Evolutionary conservation across 306 rosid genomes (phyloP).

Genomic region (Canavalia gladiata): DNA sequence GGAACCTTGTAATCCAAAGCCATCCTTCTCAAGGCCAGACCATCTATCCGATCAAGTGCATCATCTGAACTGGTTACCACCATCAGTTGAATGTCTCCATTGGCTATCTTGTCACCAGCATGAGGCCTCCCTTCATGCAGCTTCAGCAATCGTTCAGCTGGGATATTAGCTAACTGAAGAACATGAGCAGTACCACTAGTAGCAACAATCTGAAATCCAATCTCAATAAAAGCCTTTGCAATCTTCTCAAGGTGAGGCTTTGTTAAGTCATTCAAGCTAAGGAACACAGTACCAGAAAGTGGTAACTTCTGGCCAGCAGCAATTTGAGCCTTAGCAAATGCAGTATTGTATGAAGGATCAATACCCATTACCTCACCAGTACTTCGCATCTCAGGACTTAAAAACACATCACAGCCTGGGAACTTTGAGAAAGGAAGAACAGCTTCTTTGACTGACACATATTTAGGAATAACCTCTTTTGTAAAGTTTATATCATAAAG

Average conservation of each 20-base stretch:
- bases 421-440: slow-evolving; percentile 97
- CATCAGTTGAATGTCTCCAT: slow-evolving; percentile 96
- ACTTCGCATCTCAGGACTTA: slow-evolving; percentile 99
- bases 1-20: slow-evolving; percentile 95
- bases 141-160: slow-evolving; percentile 84
- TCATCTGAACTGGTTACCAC: slow-evolving; percentile 96
- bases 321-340: slow-evolving; percentile 98
- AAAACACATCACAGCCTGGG: slow-evolving; percentile 87
- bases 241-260: slow-evolving; percentile 88
- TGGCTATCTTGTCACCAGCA: slow-evolving; percentile 95
- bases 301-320: slow-evolving; percentile 92
- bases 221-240: slow-evolving; percentile 71
- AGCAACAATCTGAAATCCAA: slow-evolving; percentile 81
- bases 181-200: slow-evolving; percentile 88
- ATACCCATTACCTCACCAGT: slow-evolving; percentile 99
- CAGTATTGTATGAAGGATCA: slow-evolving; percentile 75
- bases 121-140: slow-evolving; percentile 96
- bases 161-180: slow-evolving; percentile 70
- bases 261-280: slow-evolving; percentile 88
- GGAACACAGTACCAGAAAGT: slow-evolving; percentile 85
- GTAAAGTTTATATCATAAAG: slow-evolving; percentile 80
- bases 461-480: slow-evolving; percentile 84
- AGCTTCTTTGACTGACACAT: slow-evolving; percentile 95
- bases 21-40: slow-evolving; percentile 83
- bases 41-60: slow-evolving; percentile 91